Evolutionary conservation across 352 stramenopile genomes (phyloP), one percentile per base, ranked within the genome.

Genomic region (Globisporangium cederbergense): DNA sequence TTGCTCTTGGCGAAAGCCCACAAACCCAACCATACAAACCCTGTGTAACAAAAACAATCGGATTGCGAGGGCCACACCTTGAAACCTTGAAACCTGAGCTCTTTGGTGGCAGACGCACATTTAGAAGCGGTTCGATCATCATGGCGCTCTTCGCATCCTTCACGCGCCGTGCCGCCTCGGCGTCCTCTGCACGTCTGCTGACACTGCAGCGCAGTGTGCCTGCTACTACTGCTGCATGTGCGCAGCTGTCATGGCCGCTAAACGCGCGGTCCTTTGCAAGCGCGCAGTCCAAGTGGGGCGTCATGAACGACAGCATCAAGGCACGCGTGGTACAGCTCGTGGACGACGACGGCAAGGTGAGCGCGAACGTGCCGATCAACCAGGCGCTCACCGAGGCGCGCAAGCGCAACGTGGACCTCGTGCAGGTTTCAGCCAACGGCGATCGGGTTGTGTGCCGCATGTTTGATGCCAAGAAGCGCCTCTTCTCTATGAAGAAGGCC

Each of bases 381-480:
- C 53, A 81, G 47, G 86, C 86, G 20, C 60, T 92, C n/a, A 22
- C 77, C 18, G 77, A 90, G 38, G 86, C 86, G 1, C 61, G 58
- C 18, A 57, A 58, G 1, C 67, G 67, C 46, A 79, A 78, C 46
- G 68, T 94, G 52, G 86, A 94, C 64, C 76, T 94, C 32, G 83
- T 94, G 62, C 83, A 94, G 61, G 81, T 94, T 46, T 87, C 79
- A 10, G 67, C 72, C 28, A 66, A 58, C 45, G 75, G 77, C 11
- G 49, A 74, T 0, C 64, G 76, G 8, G 67, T 74, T 7, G 64
- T 93, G 1, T 93, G 84, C 55, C 72, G 77, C 49, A 69, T 93
- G 53, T 93, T 93, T 56, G 79, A 93, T 65, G 76, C 77, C n/a
- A 81, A 90, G 71, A 91, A 91, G 73, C 77, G 81, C 13, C 54